A percentile compares a stretch with the other conserved stretches of the same genome.
These are phyloP conservation scores for Achaetomium macrosporum DNA, from an alignment of 2,329 filamentous ascomycete genomes.

Conservation along the genomic window DNA sequence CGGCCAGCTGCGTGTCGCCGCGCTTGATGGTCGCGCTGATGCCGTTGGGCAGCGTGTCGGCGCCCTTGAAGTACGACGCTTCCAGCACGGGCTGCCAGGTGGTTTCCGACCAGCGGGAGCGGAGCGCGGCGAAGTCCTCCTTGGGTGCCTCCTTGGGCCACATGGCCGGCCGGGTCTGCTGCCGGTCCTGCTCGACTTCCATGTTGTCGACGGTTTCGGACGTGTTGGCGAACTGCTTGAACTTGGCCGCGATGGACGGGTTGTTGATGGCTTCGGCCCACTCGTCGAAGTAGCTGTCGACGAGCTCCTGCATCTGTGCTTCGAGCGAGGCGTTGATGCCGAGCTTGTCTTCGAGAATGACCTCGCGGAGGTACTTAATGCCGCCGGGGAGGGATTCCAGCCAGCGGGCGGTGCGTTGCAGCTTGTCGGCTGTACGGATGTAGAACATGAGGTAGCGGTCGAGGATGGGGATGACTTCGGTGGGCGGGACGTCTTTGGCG, in stretches of 20 bases:
- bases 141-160: constrained; percentile 63
- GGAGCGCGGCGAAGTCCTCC: constrained; percentile 65
- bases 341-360: constrained; percentile 78
- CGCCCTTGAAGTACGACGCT: constrained; percentile 60
- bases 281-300: constrained; percentile 82
- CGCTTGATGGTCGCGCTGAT: constrained; percentile 74
- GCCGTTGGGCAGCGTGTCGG: constrained; percentile 60
- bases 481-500: constrained; percentile 77
- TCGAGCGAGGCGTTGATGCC: constrained; percentile 81
- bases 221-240: constrained; percentile 82
- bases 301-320: constrained; percentile 79
- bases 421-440: constrained; percentile 83
- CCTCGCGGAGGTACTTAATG: constrained; percentile 73
- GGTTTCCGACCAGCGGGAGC: constrained; percentile 57
- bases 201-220: constrained; percentile 61
- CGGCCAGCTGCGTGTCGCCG: constrained; percentile 80
- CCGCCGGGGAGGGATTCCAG: constrained; percentile 78
- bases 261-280: constrained; percentile 77
- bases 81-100: constrained; percentile 77
- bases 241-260: constrained; percentile 61
- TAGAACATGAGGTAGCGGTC: constrained; percentile 92
- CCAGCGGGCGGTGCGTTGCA: constrained; percentile 86
- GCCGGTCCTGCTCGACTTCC: constrained; percentile 66
- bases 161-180: constrained; percentile 66
- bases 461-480: constrained; percentile 75